Conservation (phyloP, 2,329 filamentous ascomycete species). For the Calonectria pseudoturangicola region DNA sequence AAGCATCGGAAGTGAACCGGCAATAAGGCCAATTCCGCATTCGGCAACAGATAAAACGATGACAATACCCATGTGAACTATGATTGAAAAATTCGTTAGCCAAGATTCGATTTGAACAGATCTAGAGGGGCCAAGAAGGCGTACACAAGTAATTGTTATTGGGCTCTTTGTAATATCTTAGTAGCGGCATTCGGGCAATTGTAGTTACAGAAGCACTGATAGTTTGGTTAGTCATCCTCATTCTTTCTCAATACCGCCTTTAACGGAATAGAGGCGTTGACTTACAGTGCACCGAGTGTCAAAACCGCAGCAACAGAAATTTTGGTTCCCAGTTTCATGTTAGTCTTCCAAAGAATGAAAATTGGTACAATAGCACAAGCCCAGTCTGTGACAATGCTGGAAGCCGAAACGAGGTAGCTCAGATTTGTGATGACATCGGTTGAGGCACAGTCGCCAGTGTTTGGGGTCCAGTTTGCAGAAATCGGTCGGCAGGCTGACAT, state of each 20-base stretch:
- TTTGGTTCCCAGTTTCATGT: neutral
- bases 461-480: neutral
- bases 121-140: neutral
- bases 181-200: constrained; percentile 1
- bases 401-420: constrained; percentile 6
- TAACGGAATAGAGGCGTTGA: neutral
- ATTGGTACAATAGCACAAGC: constrained; percentile 10
- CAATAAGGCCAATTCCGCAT: constrained; percentile 1
- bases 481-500: neutral
- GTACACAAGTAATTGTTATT: constrained; percentile 2
- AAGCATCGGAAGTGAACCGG: constrained; percentile 11
- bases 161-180: neutral
- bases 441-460: neutral
- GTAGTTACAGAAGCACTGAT: neutral
- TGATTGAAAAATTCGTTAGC: neutral
- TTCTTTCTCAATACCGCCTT: neutral
- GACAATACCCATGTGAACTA: constrained; percentile 1
- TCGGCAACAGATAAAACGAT: constrained; percentile 2
- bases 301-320: constrained; percentile 1
- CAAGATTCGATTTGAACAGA: neutral
- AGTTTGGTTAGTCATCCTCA: neutral
- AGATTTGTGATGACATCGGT: neutral
- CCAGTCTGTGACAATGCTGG: constrained; percentile 4
- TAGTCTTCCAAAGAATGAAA: neutral
- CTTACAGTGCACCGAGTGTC: constrained; percentile 3